phyloP scores from a whole-genome alignment of 345 rosid species.

The Arabidopsis suecica region DNA sequence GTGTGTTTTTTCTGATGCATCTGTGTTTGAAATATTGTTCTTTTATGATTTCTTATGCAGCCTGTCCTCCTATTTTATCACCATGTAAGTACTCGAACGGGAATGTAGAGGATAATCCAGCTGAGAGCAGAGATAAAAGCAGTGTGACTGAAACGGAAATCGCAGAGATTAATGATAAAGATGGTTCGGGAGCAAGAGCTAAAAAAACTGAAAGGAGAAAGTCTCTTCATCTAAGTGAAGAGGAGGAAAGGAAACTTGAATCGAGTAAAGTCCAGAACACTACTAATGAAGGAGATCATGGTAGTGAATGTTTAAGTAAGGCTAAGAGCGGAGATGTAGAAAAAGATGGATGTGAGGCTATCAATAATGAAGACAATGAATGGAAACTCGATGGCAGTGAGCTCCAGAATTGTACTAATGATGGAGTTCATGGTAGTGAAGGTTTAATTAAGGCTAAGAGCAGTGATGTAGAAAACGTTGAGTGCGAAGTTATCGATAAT shows the following conservation, averaged over 20 bases:
- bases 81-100: constrained; percentile 24
- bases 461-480: constrained; percentile 9
- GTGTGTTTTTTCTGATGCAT: constrained; percentile 23
- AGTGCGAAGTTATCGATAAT: constrained; percentile 1
- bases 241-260: neutral
- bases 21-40: neutral
- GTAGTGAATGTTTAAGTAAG: constrained; percentile 7
- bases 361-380: constrained; percentile 3
- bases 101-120: constrained; percentile 15
- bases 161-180: constrained; percentile 1
- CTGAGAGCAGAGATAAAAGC: constrained; percentile 17
- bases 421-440: constrained; percentile 18
- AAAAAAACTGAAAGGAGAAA: neutral
- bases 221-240: constrained; percentile 14
- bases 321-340: constrained; percentile 10
- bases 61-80: constrained; percentile 25
- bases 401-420: neutral
- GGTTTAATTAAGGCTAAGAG: constrained; percentile 10
- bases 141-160: neutral
- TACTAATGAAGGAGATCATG: constrained; percentile 14
- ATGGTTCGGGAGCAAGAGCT: constrained; percentile 14
- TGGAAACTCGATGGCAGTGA: neutral
- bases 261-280: neutral
- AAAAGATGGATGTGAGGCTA: constrained; percentile 14
- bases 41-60: constrained; percentile 31